Evolutionary conservation across 441 rosid species (phyloP).

Genomic region (Viola pubescens): DNA sequence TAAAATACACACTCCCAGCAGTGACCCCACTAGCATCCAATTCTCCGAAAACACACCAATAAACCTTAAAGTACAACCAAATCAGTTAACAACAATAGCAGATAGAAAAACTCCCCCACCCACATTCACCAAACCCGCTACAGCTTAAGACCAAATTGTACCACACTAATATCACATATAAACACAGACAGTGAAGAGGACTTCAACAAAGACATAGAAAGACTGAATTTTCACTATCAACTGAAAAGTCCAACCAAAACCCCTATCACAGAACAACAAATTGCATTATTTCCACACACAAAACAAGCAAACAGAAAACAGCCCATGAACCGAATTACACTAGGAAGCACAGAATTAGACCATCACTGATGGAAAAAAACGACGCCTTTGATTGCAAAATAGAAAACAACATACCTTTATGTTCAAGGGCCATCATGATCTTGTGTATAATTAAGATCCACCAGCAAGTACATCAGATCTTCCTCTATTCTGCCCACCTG

Average conservation of each 20-base stretch:
- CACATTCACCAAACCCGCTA: slow-evolving; percentile 3
- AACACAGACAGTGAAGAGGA: slow-evolving; percentile 1
- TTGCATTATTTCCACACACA: not conserved
- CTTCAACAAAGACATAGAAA: not conserved
- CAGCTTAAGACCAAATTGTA: not conserved
- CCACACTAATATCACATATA: slow-evolving; percentile 8
- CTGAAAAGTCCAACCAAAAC: slow-evolving; percentile 1
- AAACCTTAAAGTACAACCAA: not conserved
- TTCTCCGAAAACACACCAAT: not conserved
- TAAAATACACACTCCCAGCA: not conserved
- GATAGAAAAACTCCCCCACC: not conserved
- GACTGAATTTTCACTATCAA: not conserved
- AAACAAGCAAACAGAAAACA: not conserved
- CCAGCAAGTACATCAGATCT: slow-evolving; percentile 54
- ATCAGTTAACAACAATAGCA: not conserved
- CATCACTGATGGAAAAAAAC: too few relatives aligned
- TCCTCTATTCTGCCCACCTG: slow-evolving; percentile 24
- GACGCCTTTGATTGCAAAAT: not conserved
- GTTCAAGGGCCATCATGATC: slow-evolving; percentile 45
- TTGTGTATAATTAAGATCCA: slow-evolving; percentile 35
- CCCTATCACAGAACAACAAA: not conserved
- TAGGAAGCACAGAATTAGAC: too few relatives aligned
- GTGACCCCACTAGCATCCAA: not conserved
- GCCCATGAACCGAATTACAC: not conserved
- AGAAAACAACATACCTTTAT: slow-evolving; percentile 29